Percentiles rank a stretch among this genome's conserved stretches.
Conservation (phyloP, 495 filamentous ascomycete genomes). For the Rusavskia elegans region DNA sequence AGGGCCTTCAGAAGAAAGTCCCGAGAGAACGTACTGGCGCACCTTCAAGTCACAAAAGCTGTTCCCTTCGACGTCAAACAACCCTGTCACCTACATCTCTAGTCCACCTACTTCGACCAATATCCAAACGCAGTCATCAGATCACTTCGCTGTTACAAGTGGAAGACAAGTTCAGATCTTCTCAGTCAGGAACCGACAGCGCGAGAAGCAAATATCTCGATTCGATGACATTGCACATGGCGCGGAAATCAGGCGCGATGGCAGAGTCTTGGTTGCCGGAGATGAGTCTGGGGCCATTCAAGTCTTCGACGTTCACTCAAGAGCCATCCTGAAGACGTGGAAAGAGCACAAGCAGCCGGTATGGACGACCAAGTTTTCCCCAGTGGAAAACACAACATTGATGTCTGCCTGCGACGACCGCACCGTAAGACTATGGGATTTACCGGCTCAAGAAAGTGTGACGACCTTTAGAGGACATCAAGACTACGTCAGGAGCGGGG, state of each 20-base stretch:
- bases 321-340: slow-evolving; percentile 94
- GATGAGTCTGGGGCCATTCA: slow-evolving; percentile 83
- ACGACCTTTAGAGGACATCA: slow-evolving; percentile 72
- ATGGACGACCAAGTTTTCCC: slow-evolving; percentile 79
- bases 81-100: slow-evolving; percentile 76
- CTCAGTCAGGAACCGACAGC: slow-evolving; percentile 73
- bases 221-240: slow-evolving; percentile 81
- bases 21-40: slow-evolving; percentile 91
- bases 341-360: slow-evolving; percentile 88
- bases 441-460: slow-evolving; percentile 60
- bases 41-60: slow-evolving; percentile 78
- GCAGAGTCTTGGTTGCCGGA: slow-evolving; percentile 74
- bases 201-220: slow-evolving; percentile 78
- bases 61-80: slow-evolving; percentile 71
- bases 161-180: slow-evolving; percentile 86
- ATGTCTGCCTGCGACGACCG: slow-evolving; percentile 80
- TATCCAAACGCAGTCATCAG: slow-evolving; percentile 32
- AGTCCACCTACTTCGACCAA: slow-evolving; percentile 44
- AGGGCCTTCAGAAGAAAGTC: slow-evolving; percentile 54
- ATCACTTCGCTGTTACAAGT: slow-evolving; percentile 83
- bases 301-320: slow-evolving; percentile 77
- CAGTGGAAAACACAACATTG: slow-evolving; percentile 66
- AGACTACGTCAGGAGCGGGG: slow-evolving; percentile 79
- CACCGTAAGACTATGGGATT: slow-evolving; percentile 85
- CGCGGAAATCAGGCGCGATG: slow-evolving; percentile 76